Percentiles rank a stretch among this genome's conserved stretches.
Evolutionary conservation across 73 alveolate species (phyloP).

Genomic region (Tetrahymena borealis): DNA sequence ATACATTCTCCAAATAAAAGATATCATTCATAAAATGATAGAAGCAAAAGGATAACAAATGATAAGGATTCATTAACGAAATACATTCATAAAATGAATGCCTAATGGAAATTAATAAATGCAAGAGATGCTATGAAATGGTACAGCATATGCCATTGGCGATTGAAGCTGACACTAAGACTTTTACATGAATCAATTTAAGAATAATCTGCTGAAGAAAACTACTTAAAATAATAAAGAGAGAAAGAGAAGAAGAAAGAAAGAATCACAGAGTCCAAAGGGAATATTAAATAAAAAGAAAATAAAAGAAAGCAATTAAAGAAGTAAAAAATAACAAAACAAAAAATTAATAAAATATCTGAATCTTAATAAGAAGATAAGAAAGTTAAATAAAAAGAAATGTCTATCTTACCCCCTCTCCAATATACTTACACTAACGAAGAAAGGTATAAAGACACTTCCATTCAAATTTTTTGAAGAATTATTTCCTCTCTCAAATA

Average conservation of each 20-base stretch:
- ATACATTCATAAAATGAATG: not conserved
- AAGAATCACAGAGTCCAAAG: not conserved
- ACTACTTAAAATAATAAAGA: not conserved
- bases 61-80: not conserved
- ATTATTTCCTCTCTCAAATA: not conserved
- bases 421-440: not conserved
- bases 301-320: not conserved
- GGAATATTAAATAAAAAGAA: not conserved
- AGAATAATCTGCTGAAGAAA: not conserved
- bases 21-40: not conserved
- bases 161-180: not conserved
- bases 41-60: not conserved
- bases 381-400: not conserved
- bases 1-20: not conserved
- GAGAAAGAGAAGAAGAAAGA: not conserved
- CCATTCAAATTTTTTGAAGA: not conserved
- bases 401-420: slow-evolving; percentile 3
- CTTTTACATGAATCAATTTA: not conserved
- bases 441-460: not conserved
- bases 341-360: not conserved
- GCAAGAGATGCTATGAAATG: too few relatives aligned
- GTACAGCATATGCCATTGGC: too few relatives aligned
- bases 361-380: not conserved
- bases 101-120: not conserved
- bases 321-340: not conserved